Evolutionary conservation across 2,329 filamentous ascomycete species (phyloP).

Genomic region (Alternaria sp.): DNA sequence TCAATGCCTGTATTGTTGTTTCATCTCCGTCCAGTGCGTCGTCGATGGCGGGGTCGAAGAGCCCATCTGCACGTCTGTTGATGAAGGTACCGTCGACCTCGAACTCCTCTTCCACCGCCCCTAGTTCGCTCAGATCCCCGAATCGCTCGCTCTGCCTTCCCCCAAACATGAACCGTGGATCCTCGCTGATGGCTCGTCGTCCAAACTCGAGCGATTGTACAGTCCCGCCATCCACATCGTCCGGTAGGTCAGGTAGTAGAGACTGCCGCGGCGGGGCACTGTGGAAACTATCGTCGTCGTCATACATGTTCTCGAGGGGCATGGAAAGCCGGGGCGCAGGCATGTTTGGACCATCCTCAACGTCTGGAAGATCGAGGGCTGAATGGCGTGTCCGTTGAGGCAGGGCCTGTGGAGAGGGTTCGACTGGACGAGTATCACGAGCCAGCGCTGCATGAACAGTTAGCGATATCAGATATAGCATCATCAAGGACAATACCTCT

Average conservation of each 20-base stretch:
- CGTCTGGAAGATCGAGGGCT: conserved; percentile 54
- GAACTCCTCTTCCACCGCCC: conserved; percentile 45
- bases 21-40: conserved; percentile 41
- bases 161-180: conserved; percentile 52
- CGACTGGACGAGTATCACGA: conserved; percentile 56
- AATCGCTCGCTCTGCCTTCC: conserved; percentile 63
- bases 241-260: conserved; percentile 44
- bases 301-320: conserved; percentile 54
- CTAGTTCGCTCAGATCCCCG: conserved; percentile 55
- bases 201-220: conserved; percentile 62
- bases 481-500: conserved; percentile 51
- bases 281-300: conserved; percentile 55
- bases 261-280: conserved; percentile 52
- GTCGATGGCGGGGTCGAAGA: conserved; percentile 50
- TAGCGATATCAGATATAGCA: conserved; percentile 6
- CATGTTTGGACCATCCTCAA: conserved; percentile 58
- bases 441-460: conserved; percentile 55
- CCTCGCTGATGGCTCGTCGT: conserved; percentile 50
- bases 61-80: conserved; percentile 47
- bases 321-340: conserved; percentile 53
- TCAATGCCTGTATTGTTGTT: conserved; percentile 43
- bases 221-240: conserved; percentile 53
- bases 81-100: conserved; percentile 56
- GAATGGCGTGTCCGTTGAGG: conserved; percentile 39
- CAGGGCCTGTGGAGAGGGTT: conserved; percentile 57